phyloP scores from a whole-genome alignment of 441 rosid genomes.

The Sinapis alba region DNA sequence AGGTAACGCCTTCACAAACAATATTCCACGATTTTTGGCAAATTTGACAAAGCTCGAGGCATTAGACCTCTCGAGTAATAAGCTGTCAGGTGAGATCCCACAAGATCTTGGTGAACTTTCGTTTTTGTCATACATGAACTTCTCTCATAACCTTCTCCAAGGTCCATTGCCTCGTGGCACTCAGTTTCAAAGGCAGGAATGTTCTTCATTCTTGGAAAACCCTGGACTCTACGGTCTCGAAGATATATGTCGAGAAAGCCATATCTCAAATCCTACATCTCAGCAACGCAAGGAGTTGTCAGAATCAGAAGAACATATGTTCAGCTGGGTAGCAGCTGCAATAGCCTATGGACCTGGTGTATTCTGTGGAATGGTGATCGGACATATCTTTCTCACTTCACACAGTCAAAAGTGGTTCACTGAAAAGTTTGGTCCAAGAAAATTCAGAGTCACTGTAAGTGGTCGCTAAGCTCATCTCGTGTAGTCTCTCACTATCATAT shows the following conservation, averaged over 20 bases:
- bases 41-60: not conserved
- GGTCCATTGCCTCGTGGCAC: not conserved
- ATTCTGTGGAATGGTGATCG: not conserved
- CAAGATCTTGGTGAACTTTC: not conserved
- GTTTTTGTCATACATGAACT: not conserved
- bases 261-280: not conserved
- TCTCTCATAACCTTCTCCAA: not conserved
- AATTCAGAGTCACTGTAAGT: not conserved
- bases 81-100: not conserved
- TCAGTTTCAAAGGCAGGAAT: not conserved
- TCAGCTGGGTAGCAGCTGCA: constrained; percentile 20
- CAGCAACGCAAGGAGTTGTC: not conserved
- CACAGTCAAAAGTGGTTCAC: not conserved
- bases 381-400: not conserved
- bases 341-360: constrained; percentile 22
- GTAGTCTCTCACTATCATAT: not conserved
- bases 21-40: not conserved
- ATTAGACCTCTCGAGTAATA: not conserved
- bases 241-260: not conserved
- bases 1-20: not conserved
- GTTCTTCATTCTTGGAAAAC: not conserved
- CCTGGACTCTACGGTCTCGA: not conserved
- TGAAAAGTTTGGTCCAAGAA: not conserved
- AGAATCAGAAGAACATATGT: not conserved
- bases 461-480: not conserved